Base-by-base conservation (phyloP, 331 rosid genomes). In the Stylosanthes scabra region DNA sequence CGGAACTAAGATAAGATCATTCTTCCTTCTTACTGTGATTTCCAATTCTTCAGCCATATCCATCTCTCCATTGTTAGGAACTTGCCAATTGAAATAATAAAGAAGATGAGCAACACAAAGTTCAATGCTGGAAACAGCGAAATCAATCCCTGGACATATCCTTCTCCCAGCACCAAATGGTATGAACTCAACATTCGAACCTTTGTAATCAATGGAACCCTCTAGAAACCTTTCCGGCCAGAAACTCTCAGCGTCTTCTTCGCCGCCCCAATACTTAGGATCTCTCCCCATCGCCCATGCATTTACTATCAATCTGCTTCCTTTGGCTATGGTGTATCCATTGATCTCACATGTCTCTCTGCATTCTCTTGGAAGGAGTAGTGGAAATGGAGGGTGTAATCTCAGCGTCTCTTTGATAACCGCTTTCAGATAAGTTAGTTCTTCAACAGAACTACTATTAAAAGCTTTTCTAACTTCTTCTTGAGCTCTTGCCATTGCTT, bases 261-360 rank as follows among this genome's bases (percentile, higher is more conserved):
- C 1, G 39, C 39, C 82, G 64, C 4, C 27, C 82, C 69, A 78
- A 1, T 10, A 27, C 1, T 78, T 8, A 9, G 82, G 78, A 31
- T 78, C 78, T 71, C 69, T 78, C 46, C 69, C 82, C 37, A 71
- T 78, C 1, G 82, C 82, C 74, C 78, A 78, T n/a, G 73, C 82
- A 63, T 78, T 78, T 0, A 71, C 50, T 13, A 64, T 45, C 40
- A 78, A 68, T 65, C 57, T 56, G 4, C 9, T 47, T 12, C 77
- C 71, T 1, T n/a, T 61, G 4, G 52, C 66, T 45, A 71, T 71
- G n/a, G 56, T 61, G 55, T 62, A 73, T 1, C 70, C 78, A 11
- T 73, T 37, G 7, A 73, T 40, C 51, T 73, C 78, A 6, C 70
- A 72, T 7, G 70, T 74, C 39, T 74, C 64, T 25, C 55, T 56